Conservation (phyloP, 805 yeast genomes). For the Ogataea nitratoaversa region DNA sequence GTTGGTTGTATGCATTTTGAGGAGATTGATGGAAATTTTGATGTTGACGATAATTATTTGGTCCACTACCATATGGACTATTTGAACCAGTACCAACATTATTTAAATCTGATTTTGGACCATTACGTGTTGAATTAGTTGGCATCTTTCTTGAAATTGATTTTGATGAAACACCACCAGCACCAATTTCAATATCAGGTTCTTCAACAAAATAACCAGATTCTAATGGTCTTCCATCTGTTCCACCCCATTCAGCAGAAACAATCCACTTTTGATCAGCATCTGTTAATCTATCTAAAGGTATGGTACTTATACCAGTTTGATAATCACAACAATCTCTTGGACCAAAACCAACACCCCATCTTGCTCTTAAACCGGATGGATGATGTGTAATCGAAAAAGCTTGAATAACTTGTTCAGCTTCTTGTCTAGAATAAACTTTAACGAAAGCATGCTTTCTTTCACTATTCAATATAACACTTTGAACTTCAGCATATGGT, state of each 20-base stretch:
- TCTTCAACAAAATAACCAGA: constrained; percentile 87
- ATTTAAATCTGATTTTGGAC: constrained; percentile 67
- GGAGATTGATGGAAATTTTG: constrained; percentile 6
- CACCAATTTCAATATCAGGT: constrained; percentile 96
- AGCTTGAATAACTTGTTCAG: constrained; percentile 71
- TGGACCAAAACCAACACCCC: constrained; percentile 99
- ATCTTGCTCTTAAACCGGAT: constrained; percentile 74
- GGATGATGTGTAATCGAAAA: constrained; percentile 59
- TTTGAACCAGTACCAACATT: not conserved
- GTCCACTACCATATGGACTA: not conserved
- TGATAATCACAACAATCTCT: constrained; percentile 97
- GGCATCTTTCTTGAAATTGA: constrained; percentile 92
- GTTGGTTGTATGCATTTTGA: constrained; percentile 11
- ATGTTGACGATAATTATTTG: constrained; percentile 1
- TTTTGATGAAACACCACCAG: constrained; percentile 91
- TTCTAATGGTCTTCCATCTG: constrained; percentile 78
- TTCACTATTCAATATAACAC: constrained; percentile 79
- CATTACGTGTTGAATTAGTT: constrained; percentile 79
- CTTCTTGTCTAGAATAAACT: constrained; percentile 87
- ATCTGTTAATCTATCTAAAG: constrained; percentile 83
- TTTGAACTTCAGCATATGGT: constrained; percentile 89
- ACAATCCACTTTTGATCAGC: constrained; percentile 90
- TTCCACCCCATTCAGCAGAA: constrained; percentile 94
- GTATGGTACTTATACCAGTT: constrained; percentile 83
- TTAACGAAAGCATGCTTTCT: constrained; percentile 96